Base-by-base conservation (phyloP, 1,139 yeast genomes). In the Kodamaea suecica region DNA sequence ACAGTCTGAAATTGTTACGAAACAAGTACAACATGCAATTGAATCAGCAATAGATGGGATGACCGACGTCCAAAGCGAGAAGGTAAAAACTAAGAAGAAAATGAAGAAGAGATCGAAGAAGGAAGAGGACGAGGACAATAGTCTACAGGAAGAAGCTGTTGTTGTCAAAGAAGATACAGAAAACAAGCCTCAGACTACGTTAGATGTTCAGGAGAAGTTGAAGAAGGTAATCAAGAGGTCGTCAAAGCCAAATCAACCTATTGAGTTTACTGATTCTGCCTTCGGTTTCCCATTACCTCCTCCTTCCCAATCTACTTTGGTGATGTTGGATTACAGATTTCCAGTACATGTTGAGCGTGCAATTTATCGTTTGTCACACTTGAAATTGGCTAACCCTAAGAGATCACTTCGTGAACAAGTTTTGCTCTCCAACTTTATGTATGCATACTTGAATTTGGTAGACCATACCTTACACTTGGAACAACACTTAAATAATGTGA, bases 321-420 rank as follows among this genome's bases (percentile, higher is more conserved):
- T 83, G 21, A 84, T 84, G 95, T 69, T 83, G 45, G 90, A 83
- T 55, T 80, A 82, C 52, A 69, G 98, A 44, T 85, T 86, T 57
- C 97, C 97, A 0, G 80, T 92, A 30, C 96, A 90, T 56, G 95
- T 92, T 30, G 98, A 94, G 59, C 73, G 98, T 30, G 97, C 98
- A 1, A 85, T 94, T 37, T 92, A 92, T 57, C 69, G 98, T 39
- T 70, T 94, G 41, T 84, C 95, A 29, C 98, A 92, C 59, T 65
- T 92, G 55, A 92, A 92, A 58, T 70, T 92, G 47, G 96, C 97
- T 27, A 95, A 94, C 54, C 94, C 97, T 1, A 84, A 87, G 53
- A 68, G 97, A 38, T 95, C 95, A 13, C 66, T 92, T 41, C 73
- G 90, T 24, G 97, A 94, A 54, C 98, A 92, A 56, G 98, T 92